Evolutionary conservation across 2,329 filamentous ascomycete genomes (phyloP).

Genomic region (Trichoderma asperellum): DNA sequence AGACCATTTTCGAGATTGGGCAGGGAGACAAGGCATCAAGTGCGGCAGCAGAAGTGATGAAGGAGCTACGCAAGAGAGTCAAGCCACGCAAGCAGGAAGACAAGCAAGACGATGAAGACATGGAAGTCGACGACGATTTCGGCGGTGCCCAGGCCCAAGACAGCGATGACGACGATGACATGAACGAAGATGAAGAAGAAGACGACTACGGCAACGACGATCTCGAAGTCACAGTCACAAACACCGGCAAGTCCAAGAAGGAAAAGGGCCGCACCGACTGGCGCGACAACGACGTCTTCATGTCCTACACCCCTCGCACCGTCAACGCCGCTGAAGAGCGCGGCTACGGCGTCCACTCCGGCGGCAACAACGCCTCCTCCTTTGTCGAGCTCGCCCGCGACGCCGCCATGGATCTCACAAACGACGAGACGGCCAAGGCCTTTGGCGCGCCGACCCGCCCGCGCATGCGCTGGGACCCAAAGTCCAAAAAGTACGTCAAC

Average conservation of each 20-base stretch:
- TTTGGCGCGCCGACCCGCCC: slow-evolving; percentile 77
- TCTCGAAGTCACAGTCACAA: slow-evolving; percentile 72
- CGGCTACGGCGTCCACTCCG: slow-evolving; percentile 90
- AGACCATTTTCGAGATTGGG: slow-evolving; percentile 96
- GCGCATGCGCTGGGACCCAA: slow-evolving; percentile 95
- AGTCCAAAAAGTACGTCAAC: slow-evolving; percentile 91
- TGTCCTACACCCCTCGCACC: slow-evolving; percentile 88
- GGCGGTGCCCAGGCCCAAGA: slow-evolving; percentile 35
- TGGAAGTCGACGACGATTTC: slow-evolving; percentile 41
- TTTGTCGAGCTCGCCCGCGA: slow-evolving; percentile 88
- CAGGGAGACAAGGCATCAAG: slow-evolving; percentile 65
- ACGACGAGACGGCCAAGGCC: slow-evolving; percentile 79
- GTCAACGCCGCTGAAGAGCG: slow-evolving; percentile 84
- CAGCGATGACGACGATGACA: slow-evolving; percentile 30
- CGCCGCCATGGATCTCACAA: slow-evolving; percentile 88
- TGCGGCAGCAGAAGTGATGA: slow-evolving; percentile 77
- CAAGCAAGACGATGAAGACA: slow-evolving; percentile 44
- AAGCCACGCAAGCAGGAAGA: slow-evolving; percentile 56
- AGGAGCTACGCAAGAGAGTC: slow-evolving; percentile 70
- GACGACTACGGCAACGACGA: slow-evolving; percentile 67
- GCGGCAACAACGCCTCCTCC: slow-evolving; percentile 67
- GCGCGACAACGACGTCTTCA: slow-evolving; percentile 89
- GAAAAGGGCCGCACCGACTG: slow-evolving; percentile 65
- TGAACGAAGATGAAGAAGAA: slow-evolving; percentile 48
- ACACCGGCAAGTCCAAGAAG: slow-evolving; percentile 51